Evolutionary conservation across 2,329 filamentous ascomycete species (phyloP), one percentile per base, ranked within the genome.

Genomic region (Aspergillus sp.): DNA sequence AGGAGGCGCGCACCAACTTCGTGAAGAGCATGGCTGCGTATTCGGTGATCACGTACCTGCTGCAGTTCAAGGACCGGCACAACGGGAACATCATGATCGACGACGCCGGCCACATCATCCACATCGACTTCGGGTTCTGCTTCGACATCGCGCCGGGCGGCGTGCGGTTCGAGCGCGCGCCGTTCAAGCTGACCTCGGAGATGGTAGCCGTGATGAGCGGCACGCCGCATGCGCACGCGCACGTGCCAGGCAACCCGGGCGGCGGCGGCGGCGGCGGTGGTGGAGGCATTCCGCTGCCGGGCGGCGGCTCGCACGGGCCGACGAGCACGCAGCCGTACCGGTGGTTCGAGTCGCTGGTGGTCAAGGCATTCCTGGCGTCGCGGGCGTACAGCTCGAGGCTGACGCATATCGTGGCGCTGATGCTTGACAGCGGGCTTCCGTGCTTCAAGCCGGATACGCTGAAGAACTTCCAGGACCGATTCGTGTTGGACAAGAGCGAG

Each of bases 21-120:
- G 88, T 98, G 62, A 98, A 98, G 68, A 91, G 82, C 55, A 96
- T 98, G 91, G 91, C 93, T 0, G 93, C 91, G 8, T 98, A 98
- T 67, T 93, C 84, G 12, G 81, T 98, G 51, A 96, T 98, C 44
- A 93, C 86, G 0, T 98, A 93, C 65, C 70, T 98, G 10, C 68
- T 98, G 24, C 93, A 98, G 53, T 96, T 99, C 78, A 99, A 99
- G 62, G 91, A 99, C 57, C 80, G 91, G 3, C 91, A 98, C 66
- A 98, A 98, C 59, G 91, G 91, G 41, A 98, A 98, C 68, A 98
- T 98, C 68, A 98, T 98, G 93, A 80, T 98, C 42, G 89, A 98
- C 58, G 89, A 95, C 52, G 84, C 82, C 1, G 91, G 93, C 3
- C 91, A 98, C 62, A 94, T 98, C 51, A 75, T 98, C 33, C 91